Percentiles rank a stretch among this genome's conserved stretches.
These are phyloP conservation scores for Aquilaria sinensis DNA, from an alignment of 345 rosid species.

Conservation along the genomic window DNA sequence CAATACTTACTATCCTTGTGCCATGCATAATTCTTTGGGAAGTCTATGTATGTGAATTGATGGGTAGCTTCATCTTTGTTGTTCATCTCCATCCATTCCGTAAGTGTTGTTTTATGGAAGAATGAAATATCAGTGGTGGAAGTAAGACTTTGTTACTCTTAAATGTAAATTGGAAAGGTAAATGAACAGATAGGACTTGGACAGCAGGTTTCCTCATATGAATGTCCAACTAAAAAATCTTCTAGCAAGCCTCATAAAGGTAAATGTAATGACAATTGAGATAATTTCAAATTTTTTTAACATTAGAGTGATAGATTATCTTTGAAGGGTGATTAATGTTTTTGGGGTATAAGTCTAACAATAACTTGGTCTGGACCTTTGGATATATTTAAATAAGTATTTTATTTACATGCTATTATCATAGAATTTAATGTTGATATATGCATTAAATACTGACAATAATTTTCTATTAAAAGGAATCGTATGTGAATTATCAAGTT, in stretches of 20 bases:
- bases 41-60: conserved; percentile 1
- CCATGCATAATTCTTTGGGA: conserved; percentile 3
- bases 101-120: neutral
- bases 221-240: neutral
- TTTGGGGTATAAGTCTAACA: no score
- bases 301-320: no score
- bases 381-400: no score
- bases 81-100: conserved; percentile 5
- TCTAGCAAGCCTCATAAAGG: neutral
- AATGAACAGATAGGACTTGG: neutral
- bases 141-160: neutral
- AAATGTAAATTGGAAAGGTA: neutral
- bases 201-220: neutral
- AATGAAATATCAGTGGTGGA: neutral
- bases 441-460: neutral
- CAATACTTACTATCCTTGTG: neutral
- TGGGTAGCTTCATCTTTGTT: neutral
- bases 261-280: neutral
- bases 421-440: no score
- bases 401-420: no score
- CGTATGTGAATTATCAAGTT: neutral
- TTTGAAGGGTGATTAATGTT: no score
- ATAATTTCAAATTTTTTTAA: no score
- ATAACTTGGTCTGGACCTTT: no score
- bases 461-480: neutral